Evolutionary conservation across 306 rosid species (phyloP), one percentile per base, ranked within the genome.

Genomic region (Fagus sylvatica): DNA sequence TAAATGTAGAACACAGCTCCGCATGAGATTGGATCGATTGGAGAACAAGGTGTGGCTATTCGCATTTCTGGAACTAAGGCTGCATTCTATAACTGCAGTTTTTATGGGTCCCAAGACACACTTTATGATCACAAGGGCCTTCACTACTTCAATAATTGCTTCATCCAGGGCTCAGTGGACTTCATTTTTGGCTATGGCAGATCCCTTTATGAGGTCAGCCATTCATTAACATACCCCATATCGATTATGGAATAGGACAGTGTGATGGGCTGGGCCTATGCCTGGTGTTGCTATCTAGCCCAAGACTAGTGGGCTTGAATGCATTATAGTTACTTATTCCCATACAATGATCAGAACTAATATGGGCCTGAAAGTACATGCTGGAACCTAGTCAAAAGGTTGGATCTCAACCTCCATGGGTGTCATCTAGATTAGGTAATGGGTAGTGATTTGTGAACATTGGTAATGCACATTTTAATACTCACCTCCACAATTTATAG

Each of bases 111-210:
- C 72, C 95, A 90, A 84, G 97, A 92, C 82, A 88, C 97, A 6
- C 81, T 88, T 0, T 92, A 92, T 55, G 97, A 92, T 69, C 95
- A 90, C 78, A 90, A 84, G 70, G 96, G 97, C 1, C 87, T 88
- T 81, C 97, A 92, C 80, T 90, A 83, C 78, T 92, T 92, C 86
- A 77, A 76, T 28, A 89, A 85, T 39, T 90, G 96, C 80, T 81
- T 66, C 43, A 81, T 90, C 83, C 90, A 90, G 77, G 97, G 97
- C 78, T 85, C 97, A 1, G 91, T 90, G 19, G 96, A 90, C 83
- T 90, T 87, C 89, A 89, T 92, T 74, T 92, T 87, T 36, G 91
- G 97, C 73, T 81, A 87, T 5, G 96, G 90, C 2, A 90, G 85
- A 36, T 90, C 96, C 82, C 84, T 88, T 48, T 87, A 87, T 32